Base-by-base conservation (phyloP, 208 protist genomes). In the Trypanosoma scelopori region DNA sequence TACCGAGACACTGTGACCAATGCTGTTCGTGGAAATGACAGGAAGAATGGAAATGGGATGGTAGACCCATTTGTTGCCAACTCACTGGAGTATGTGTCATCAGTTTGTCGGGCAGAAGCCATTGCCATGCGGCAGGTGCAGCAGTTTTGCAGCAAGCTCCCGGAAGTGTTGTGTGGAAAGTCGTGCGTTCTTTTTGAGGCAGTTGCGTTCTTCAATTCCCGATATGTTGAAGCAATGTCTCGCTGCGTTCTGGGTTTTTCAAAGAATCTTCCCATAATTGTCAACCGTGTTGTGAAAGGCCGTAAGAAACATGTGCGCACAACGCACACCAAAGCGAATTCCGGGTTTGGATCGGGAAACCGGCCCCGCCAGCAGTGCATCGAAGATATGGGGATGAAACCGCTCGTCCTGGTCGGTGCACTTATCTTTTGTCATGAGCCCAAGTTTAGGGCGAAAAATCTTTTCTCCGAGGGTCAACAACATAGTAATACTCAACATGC, bases 321-420 rank as follows among this genome's bases (percentile, higher is more conserved):
- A 47, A 52, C 56, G 45, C 49, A 58, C 15, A 84, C 74, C n/a
- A 79, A 78, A 35, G 59, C 71, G 1, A 73, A 60, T 37, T 51
- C 60, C 3, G 88, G 88, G 5, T 69, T 94, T 43, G 85, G 79
- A 41, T 91, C 83, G 0, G 85, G 88, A 1, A 52, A 48, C 13
- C 74, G 77, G 23, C 81, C 85, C 28, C 67, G 56, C 4, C 57
- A 82, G 25, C 82, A 92, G 77, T 74, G 79, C n/a, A 82, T 94
- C 27, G 89, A 94, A 51, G 85, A 90, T 53, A 92, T 94, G 83
- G 52, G 74, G n/a, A 87, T 94, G 85, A 94, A 94, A 63, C 89
- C 89, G 20, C 74, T 94, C 48, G 89, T 94, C 27, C 64, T 94
- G 25, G 74, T 94, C 67, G 89, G 89, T 5, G 89, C 79, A 11